A percentile compares a stretch with the other conserved stretches of the same genome.
Evolutionary conservation across 1,284 basidiomycete genomes (phyloP).

Genomic region (Leccinum angustisporum): DNA sequence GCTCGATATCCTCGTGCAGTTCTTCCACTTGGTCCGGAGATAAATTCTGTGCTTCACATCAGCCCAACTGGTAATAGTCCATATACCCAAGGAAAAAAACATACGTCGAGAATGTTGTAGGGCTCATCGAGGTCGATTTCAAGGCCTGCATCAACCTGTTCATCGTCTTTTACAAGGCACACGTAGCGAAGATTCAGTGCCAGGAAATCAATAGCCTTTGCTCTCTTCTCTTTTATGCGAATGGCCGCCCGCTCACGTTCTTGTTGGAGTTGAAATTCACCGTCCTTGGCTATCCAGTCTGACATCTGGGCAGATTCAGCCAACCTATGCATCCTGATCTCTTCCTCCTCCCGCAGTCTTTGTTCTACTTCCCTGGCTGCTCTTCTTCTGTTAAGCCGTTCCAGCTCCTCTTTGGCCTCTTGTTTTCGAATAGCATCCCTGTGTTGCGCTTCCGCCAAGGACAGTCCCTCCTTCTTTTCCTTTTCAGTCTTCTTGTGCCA

Average conservation of each 20-base stretch:
- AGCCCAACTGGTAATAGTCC: slow-evolving; percentile 13
- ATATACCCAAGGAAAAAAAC: not conserved
- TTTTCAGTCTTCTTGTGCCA: slow-evolving; percentile 99
- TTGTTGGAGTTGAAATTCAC: slow-evolving; percentile 96
- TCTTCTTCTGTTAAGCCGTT: slow-evolving; percentile 84
- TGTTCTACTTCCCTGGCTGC: slow-evolving; percentile 92
- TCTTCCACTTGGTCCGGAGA: slow-evolving; percentile 88
- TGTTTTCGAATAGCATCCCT: slow-evolving; percentile 80
- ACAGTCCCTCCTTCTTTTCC: slow-evolving; percentile 87
- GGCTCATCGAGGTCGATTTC: slow-evolving; percentile 99
- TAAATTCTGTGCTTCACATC: slow-evolving; percentile 62
- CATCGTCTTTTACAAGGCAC: slow-evolving; percentile 64
- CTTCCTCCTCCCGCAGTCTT: slow-evolving; percentile 88
- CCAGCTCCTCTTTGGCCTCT: slow-evolving; percentile 95
- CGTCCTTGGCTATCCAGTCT: slow-evolving; percentile 97
- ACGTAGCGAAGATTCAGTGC: slow-evolving; percentile 92
- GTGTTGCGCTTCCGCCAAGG: slow-evolving; percentile 75
- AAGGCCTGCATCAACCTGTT: slow-evolving; percentile 77
- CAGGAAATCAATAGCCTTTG: slow-evolving; percentile 93
- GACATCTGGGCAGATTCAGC: slow-evolving; percentile 97
- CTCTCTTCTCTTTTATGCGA: slow-evolving; percentile 91
- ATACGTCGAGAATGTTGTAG: slow-evolving; percentile 91
- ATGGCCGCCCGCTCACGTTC: slow-evolving; percentile 90
- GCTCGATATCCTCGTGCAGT: slow-evolving; percentile 91
- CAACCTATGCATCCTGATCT: slow-evolving; percentile 81